Base-by-base conservation (phyloP, 345 rosid genomes). In the Geranium rotundifolium region DNA sequence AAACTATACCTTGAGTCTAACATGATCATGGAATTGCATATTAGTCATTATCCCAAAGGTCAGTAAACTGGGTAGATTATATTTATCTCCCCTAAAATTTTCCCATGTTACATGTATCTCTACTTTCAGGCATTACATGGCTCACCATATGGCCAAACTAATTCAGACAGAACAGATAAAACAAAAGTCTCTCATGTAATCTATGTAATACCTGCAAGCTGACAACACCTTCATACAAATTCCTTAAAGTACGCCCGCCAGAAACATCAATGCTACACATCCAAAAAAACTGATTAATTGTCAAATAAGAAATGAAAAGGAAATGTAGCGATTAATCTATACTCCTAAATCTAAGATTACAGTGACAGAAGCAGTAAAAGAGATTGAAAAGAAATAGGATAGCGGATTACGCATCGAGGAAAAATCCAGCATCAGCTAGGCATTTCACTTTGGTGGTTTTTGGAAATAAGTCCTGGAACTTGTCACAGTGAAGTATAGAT, bases 341-440 rank as follows among this genome's bases (percentile, higher is more conserved):
- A 34, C 41, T 34, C 41, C 41, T 34, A 1, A 34, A 34, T 34
- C 41, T 56, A 20, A 41, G 27, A 19, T 0, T 31, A 5, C 50
- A 27, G 7, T 7, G 9, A 27, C 1, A 10, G n/a, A 29, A n/a
- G 19, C 12, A 39, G 29, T 10, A 46, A 52, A 13, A 29, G 62
- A 56, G 12, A 39, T 54, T 65, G 7, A 52, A 61, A 7, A 31
- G 49, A 70, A 59, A 69, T 63, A 55, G 10, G 5, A 62, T 10
- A 18, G 72, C 59, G 65, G 60, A 73, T 68, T 90, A 87, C 99
- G 85, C 85, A 57, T 87, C 97, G 56, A 92, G 87, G 75, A 92
- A 92, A 78, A 93, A 66, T 63, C 99, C 99, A 52, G 97, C 97
- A 66, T 90, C 97, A 75, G 95, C 90, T 59, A 93, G 74, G 71